Evolutionary conservation across 805 yeast species (phyloP), one percentile per base, ranked within the genome.

Genomic region (Starmerella vitae): DNA sequence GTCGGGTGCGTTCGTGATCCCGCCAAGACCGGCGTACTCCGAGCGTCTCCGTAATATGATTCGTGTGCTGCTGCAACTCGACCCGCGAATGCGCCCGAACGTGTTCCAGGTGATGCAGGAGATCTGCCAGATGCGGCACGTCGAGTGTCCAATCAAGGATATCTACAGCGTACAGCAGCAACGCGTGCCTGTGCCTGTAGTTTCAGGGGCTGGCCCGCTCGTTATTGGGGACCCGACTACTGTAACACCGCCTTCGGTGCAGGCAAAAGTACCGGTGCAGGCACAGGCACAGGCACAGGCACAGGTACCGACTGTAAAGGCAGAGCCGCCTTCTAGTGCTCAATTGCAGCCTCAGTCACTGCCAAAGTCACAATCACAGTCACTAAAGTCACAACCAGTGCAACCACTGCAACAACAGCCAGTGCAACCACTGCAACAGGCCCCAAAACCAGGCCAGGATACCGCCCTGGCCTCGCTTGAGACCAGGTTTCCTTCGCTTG

Each of bases 61-160:
- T 39, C 70, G 78, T 30, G 75, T 81, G 21, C 71, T 84, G 76
- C 65, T 88, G 29, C 83, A 81, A 46, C 93, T 82, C 42, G 81
- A 78, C 49, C 94, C 96, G 3, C 55, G 72, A 12, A 65, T 70
- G 48, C 70, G 98, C 52, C 97, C 97, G 2, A 86, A 84, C 56
- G 74, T 84, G 14, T 83, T 76, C 48, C 96, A 86, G 59, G 78
- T 88, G 1, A 53, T 77, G 42, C 58, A 62, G 39, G 81, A 76
- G 48, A 55, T 85, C 26, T 74, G 78, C 56, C 61, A 72, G 33
- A 63, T 85, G 57, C 60, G 74, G 37, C 73, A 73, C 25, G 64
- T 71, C 41, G 65, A 71, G 37, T 63, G 68, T 15, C 77, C 79
- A 2, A 61, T 72, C 22, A 42, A 36, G 38, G 59, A 58, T 36